These are phyloP conservation scores for Carnegiea gigantea DNA, from an alignment of 179 eudicot species.

Conservation along the genomic window DNA sequence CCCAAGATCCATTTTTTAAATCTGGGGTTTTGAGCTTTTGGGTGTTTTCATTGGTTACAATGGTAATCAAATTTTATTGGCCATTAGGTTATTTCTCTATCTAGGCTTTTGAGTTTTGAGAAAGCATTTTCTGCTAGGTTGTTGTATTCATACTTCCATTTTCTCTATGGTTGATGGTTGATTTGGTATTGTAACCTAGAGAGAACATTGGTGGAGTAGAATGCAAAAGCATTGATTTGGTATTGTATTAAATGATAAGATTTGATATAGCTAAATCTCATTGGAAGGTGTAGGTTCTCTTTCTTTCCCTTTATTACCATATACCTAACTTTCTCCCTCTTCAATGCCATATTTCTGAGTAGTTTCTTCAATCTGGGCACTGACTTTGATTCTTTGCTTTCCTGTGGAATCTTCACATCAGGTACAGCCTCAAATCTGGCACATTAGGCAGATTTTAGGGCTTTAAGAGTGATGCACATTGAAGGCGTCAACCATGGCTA, in stretches of 20 bases:
- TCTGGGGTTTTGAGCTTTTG: slow-evolving; percentile 18
- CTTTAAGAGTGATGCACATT: slow-evolving; percentile 60
- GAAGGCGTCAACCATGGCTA: slow-evolving; percentile 51
- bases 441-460: slow-evolving; percentile 31
- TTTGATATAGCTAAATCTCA: background rate
- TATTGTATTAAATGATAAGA: background rate
- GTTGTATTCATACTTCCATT: slow-evolving; percentile 16
- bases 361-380: slow-evolving; percentile 9
- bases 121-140: slow-evolving; percentile 15
- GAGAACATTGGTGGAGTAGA: background rate
- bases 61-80: slow-evolving; percentile 19
- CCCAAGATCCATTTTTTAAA: slow-evolving; percentile 28
- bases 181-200: slow-evolving; percentile 8
- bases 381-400: slow-evolving; percentile 11
- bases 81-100: slow-evolving; percentile 26
- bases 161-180: slow-evolving; percentile 22
- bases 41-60: background rate
- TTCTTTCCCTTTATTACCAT: background rate
- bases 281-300: slow-evolving; percentile 13
- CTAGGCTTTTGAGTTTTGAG: slow-evolving; percentile 23
- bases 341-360: background rate
- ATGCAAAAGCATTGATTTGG: slow-evolving; percentile 1
- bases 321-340: background rate
- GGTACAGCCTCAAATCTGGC: slow-evolving; percentile 26
- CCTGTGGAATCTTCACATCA: slow-evolving; percentile 4